Evolutionary conservation across 768 basidiomycete genomes (phyloP), one percentile per base, ranked within the genome.

Genomic region (Xerocomellus chrysenteron): DNA sequence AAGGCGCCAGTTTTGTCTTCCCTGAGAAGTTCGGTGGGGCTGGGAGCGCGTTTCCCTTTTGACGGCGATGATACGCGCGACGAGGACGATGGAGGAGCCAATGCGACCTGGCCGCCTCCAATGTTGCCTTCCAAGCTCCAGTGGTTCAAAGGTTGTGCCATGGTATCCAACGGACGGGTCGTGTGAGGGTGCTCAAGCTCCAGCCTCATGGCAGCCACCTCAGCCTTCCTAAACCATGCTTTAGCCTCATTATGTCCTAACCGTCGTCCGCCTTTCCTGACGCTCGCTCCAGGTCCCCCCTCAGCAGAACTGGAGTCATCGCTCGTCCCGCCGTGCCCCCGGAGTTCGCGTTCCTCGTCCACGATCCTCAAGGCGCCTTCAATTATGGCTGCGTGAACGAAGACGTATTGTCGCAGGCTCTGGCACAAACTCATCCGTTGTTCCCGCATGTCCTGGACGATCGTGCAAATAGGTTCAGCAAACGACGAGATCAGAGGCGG

Each of bases 341-440:
- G 71, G 43, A 70, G 50, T 65, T 76, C 77, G 55, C 74, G 77
- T 72, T 88, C 85, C 69, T 92, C 88, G 60, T 92, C 91, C 45
- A 88, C 79, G 17, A 93, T 76, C 79, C 82, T 79, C 73, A 94
- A 71, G 16, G 87, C 82, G 8, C 92, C 92, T 71, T 92, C 90
- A 55, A 94, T 81, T 54, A 94, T 78, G 17, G 87, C 92, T 32
- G 87, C 85, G 68, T 97, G 92, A 37, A 94, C 90, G 72, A 95
- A 98, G 19, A 95, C 88, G 66, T 95, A 98, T 74, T 98, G 96
- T 55, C 94, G 78, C 67, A 95, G 74, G 70, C 90, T 96, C 77
- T 96, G 95, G 68, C 95, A 96, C 58, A 97, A 74, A 65, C 92
- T 94, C 96, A 98, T 98, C 52, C 96, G 79, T 74, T 98, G 95